phyloP scores from a whole-genome alignment of 192 early-diverging fungal genomes.

The Haplosporangium gracile region DNA sequence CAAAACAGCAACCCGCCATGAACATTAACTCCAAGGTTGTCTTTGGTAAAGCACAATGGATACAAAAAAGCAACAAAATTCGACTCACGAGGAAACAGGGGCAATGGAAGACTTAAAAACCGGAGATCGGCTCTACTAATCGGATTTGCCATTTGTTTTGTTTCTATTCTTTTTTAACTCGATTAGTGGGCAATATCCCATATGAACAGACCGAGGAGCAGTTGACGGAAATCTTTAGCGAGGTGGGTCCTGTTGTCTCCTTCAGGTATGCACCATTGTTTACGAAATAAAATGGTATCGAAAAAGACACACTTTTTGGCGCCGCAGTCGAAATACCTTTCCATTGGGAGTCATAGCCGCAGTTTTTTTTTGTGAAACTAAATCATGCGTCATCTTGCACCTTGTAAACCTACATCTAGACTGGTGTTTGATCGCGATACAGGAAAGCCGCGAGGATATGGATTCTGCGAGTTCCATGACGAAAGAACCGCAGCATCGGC shows the following conservation, averaged over 20 bases:
- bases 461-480: conserved; percentile 95
- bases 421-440: conserved; percentile 94
- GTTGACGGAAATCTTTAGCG: conserved; percentile 90
- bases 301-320: too few species aligned
- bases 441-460: conserved; percentile 92
- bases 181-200: conserved; percentile 82
- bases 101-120: neutral
- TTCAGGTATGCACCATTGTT: conserved; percentile 63
- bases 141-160: neutral
- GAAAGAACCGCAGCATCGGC: conserved; percentile 94
- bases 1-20: conserved; percentile 23
- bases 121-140: neutral
- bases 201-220: conserved; percentile 95
- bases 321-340: too few species aligned
- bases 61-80: neutral
- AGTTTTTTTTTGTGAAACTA: neutral
- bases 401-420: conserved; percentile 34
- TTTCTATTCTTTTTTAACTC: neutral
- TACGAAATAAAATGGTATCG: too few species aligned
- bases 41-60: conserved; percentile 47
- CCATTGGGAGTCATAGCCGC: neutral
- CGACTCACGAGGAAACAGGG: neutral
- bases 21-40: conserved; percentile 57
- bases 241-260: conserved; percentile 88
- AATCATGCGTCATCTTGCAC: neutral